Base-by-base conservation (phyloP, 225 moss, liverwort and hornwort genomes). In the Antitrichia curtipendula region DNA sequence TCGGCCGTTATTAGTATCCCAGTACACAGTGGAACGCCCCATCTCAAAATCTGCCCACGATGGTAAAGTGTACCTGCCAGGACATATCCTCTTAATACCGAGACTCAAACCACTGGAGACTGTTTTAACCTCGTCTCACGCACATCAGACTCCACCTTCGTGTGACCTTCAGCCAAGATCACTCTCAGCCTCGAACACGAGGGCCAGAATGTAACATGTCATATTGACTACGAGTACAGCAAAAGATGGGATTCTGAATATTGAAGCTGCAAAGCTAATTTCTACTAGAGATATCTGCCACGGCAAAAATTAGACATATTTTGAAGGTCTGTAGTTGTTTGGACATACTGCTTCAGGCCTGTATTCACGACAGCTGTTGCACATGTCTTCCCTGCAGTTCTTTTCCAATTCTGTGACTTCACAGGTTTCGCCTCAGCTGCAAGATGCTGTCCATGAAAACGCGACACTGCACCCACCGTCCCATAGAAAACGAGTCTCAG, bases 11-110 rank as follows among this genome's bases (percentile, higher is more conserved):
- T 24, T 25, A 41, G 96, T 97, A 84, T 95, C 95, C 97, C 97
- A 96, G 80, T 82, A 97, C 18, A 97, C 96, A 60, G 88, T 45
- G 43, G 81, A 76, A 61, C 54, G 85, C 58, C 97, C 97, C 89
- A 97, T 94, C 92, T 97, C 97, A 89, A 97, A 97, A 24, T 95
- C 95, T 60, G 96, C 89, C 97, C 97, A 97, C 11, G 94, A 85
- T 59, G 97, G 95, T 60, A 95, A 88, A 31, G 47, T 61, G 69
- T 94, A 91, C 82, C 96, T 97, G 94, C 56, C 86, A 86, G 13
- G 27, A 43, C 34, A 75, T 28, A 88, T 54, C 66, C 41, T 25
- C 52, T 88, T 72, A 74, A 15, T 40, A 81, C 34, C 69, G 45
- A 59, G n/a, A 56, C 65, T 87, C 61, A 79, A 78, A 85, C 54